Evolutionary conservation across 495 filamentous ascomycete species (phyloP).

Genomic region (Lepraria neglecta): DNA sequence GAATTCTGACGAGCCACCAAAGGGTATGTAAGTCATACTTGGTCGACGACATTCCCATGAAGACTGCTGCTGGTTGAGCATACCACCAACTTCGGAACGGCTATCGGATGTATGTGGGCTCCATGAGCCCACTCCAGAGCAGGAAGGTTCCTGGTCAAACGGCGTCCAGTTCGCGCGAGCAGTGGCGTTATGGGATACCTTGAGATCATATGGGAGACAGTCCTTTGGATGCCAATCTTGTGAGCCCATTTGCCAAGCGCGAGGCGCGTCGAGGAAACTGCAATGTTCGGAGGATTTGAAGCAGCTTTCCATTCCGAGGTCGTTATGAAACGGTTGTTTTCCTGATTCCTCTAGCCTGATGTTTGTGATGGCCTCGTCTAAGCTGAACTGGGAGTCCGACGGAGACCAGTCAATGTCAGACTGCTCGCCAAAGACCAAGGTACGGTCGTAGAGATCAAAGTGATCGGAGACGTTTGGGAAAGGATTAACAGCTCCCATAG

Average conservation of each 20-base stretch:
- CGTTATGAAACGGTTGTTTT: slow-evolving; percentile 3
- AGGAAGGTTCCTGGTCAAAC: slow-evolving; percentile 17
- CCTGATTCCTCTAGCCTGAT: neutral
- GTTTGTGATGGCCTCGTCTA: slow-evolving; percentile 2
- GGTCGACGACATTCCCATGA: slow-evolving; percentile 6
- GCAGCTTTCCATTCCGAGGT: slow-evolving; percentile 5
- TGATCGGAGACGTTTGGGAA: slow-evolving; percentile 10
- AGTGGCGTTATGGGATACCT: slow-evolving; percentile 8
- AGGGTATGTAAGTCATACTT: neutral
- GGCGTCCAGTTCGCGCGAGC: slow-evolving; percentile 6
- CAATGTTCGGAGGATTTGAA: slow-evolving; percentile 5
- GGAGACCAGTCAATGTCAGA: neutral
- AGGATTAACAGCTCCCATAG: slow-evolving; percentile 11
- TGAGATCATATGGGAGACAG: slow-evolving; percentile 3
- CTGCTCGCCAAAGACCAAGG: slow-evolving; percentile 5
- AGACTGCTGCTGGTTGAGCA: neutral
- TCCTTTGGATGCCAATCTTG: slow-evolving; percentile 4
- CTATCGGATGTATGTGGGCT: slow-evolving; percentile 18
- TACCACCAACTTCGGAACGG: slow-evolving; percentile 17
- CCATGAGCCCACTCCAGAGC: slow-evolving; percentile 17
- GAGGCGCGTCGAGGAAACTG: slow-evolving; percentile 15
- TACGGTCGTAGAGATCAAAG: slow-evolving; percentile 2
- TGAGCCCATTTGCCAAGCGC: slow-evolving; percentile 13
- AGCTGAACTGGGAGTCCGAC: slow-evolving; percentile 3
- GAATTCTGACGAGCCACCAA: neutral